phyloP scores from a whole-genome alignment of 352 stramenopile genomes.

The Globisporangium megalacanthum region DNA sequence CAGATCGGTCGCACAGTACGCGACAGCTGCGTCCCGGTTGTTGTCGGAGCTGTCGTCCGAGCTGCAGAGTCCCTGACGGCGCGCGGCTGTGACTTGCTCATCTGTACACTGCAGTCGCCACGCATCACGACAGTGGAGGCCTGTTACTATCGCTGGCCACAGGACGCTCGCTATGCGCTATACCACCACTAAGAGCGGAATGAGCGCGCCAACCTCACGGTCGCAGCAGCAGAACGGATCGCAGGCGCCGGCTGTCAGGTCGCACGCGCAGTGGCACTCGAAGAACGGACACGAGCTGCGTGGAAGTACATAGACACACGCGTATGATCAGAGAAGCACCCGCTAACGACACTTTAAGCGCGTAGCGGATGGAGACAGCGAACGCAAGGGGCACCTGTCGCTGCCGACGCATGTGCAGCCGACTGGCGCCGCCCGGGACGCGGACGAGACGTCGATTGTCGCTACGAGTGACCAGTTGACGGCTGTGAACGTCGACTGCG shows the following conservation, averaged over 20 bases:
- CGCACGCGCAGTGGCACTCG: constrained; percentile 35
- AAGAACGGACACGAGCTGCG: constrained; percentile 26
- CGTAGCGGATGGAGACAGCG: not conserved
- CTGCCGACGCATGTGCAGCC: constrained; percentile 28
- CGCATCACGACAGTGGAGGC: not conserved
- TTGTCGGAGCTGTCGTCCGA: not conserved
- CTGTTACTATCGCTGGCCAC: not conserved
- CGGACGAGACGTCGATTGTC: constrained; percentile 14
- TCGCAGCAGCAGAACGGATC: constrained; percentile 52
- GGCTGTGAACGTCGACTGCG: constrained; percentile 17
- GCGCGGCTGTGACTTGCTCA: constrained; percentile 16
- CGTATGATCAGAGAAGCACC: not conserved
- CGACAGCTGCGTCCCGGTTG: constrained; percentile 11
- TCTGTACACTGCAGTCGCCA: constrained; percentile 19
- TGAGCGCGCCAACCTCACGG: constrained; percentile 16
- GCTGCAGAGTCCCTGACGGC: constrained; percentile 20
- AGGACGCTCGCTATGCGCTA: too few relatives aligned
- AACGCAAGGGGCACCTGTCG: constrained; percentile 12
- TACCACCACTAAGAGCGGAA: too few relatives aligned
- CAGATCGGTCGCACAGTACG: constrained; percentile 42
- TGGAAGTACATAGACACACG: not conserved
- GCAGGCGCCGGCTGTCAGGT: constrained; percentile 37
- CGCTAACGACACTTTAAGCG: not conserved
- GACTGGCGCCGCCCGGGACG: constrained; percentile 21
- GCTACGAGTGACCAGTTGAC: constrained; percentile 47